phyloP scores from a whole-genome alignment of 352 stramenopile genomes.

The Peronospora destructor region DNA sequence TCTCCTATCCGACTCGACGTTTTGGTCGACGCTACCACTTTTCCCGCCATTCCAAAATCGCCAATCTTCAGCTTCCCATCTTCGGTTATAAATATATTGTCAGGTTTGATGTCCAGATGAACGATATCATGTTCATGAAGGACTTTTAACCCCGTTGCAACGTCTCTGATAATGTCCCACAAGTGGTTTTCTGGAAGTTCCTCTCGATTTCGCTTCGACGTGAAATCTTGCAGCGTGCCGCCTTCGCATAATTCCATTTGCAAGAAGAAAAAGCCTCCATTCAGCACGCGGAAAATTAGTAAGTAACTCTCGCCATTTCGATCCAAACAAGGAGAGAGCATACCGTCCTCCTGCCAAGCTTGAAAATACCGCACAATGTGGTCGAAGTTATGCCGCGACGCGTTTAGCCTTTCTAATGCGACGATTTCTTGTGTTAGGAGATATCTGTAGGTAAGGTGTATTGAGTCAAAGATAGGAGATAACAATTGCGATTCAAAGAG shows the following conservation, averaged over 20 bases:
- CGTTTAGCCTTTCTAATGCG: constrained; percentile 38
- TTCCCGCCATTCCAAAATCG: constrained; percentile 90
- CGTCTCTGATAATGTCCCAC: constrained; percentile 72
- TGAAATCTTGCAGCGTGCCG: constrained; percentile 79
- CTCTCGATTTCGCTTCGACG: constrained; percentile 24
- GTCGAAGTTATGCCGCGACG: constrained; percentile 38
- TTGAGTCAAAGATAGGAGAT: background rate
- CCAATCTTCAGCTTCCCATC: constrained; percentile 73
- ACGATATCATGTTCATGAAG: constrained; percentile 88
- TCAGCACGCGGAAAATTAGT: constrained; percentile 1
- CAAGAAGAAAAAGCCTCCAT: constrained; percentile 84
- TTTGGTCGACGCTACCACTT: constrained; percentile 25
- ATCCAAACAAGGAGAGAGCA: background rate
- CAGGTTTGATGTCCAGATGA: constrained; percentile 95
- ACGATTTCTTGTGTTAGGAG: constrained; percentile 59
- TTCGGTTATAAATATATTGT: constrained; percentile 90
- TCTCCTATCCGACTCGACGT: constrained; percentile 37
- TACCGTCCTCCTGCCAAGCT: constrained; percentile 89
- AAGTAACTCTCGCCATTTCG: background rate
- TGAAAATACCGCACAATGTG: constrained; percentile 93
- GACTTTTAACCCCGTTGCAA: constrained; percentile 73
- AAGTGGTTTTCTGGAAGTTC: constrained; percentile 49
- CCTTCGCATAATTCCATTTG: constrained; percentile 91
- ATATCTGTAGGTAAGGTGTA: constrained; percentile 27
- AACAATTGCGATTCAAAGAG: background rate